These are phyloP conservation scores for Boletus rex-veris DNA, from an alignment of 768 basidiomycete genomes.

Conservation along the genomic window DNA sequence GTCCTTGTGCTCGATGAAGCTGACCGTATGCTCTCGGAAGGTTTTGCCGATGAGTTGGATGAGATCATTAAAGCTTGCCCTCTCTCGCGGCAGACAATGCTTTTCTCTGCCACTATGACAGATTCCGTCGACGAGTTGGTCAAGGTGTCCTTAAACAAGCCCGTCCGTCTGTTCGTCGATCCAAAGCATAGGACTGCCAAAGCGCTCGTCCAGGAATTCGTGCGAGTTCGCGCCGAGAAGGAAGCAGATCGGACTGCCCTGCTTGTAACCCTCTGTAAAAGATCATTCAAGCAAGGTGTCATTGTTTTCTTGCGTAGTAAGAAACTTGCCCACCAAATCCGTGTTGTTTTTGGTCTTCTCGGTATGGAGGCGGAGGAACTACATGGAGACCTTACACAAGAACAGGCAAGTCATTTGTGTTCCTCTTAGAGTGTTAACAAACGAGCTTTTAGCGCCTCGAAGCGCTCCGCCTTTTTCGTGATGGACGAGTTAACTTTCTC, in stretches of 20 bases:
- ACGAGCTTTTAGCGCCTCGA: slow-evolving; percentile 62
- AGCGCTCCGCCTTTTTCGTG: slow-evolving; percentile 84
- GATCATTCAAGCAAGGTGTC: slow-evolving; percentile 78
- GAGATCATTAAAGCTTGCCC: slow-evolving; percentile 95
- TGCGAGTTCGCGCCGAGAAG: slow-evolving; percentile 80
- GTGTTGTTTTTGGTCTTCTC: slow-evolving; percentile 86
- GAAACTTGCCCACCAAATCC: slow-evolving; percentile 95
- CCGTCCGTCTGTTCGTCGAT: slow-evolving; percentile 93
- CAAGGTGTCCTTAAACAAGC: slow-evolving; percentile 87
- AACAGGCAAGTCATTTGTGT: slow-evolving; percentile 58
- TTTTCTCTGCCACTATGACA: slow-evolving; percentile 99
- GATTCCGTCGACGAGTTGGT: slow-evolving; percentile 94
- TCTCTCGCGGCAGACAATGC: slow-evolving; percentile 88
- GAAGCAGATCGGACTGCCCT: slow-evolving; percentile 74
- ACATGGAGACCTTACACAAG: slow-evolving; percentile 94
- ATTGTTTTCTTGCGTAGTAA: slow-evolving; percentile 97
- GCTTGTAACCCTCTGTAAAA: slow-evolving; percentile 79
- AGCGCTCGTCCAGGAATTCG: slow-evolving; percentile 90
- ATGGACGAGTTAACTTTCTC: slow-evolving; percentile 83
- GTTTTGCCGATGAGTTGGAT: slow-evolving; percentile 89
- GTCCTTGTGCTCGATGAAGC: slow-evolving; percentile 96
- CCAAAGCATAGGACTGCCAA: slow-evolving; percentile 85
- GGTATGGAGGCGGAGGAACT: slow-evolving; percentile 89
- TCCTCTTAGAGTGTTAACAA: slow-evolving; percentile 1
- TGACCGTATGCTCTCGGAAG: slow-evolving; percentile 94